Evolutionary conservation across 352 stramenopile species (phyloP), one percentile per base, ranked within the genome.

Genomic region (Globisporangium cystogenes): DNA sequence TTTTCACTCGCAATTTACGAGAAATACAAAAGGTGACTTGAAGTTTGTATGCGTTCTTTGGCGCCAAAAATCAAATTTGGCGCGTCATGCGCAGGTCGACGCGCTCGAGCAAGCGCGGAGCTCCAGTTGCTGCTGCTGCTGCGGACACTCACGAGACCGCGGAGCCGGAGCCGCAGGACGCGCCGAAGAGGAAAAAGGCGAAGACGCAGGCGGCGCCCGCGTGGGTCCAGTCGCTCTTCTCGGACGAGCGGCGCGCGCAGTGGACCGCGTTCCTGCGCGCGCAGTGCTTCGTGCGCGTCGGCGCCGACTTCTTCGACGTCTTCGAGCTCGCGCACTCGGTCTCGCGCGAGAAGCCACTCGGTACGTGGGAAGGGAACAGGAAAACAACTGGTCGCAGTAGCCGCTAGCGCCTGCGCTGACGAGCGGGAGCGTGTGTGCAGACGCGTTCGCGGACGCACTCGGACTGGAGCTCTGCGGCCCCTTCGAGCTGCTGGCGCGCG

Each of bases 381-480:
- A n/a, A n/a, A n/a, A n/a, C n/a, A n/a, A n/a, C n/a, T n/a, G 31
- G 12, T 11, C 27, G 27, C 4, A 12, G 8, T 36, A 36, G 8
- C 10, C 15, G 31, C 12, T 12, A 36, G 10, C 31, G 31, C 31
- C 3, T 16, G 31, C 15, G 33, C 11, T 16, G 18, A 39, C 15
- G 12, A 1, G 14, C 15, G 12, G 33, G 4, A 18, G 1, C 8
- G 31, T 33, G 27, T 61, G n/a, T 24, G 6, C 42, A 88, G 77
- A 79, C 27, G 77, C 70, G 1, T 86, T 88, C 49, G 59, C 67
- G 23, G 62, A 70, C 16, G 59, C 73, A 7, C 52, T 83, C 21
- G 65, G 57, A 1, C 45, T 86, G 23, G 59, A 64, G 16, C 48
- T 88, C 26, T 69, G 59, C 18, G 77, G 77, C 27, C 63, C 63